phyloP scores from a whole-genome alignment of 345 rosid genomes.

The Sonneratia caseolaris region DNA sequence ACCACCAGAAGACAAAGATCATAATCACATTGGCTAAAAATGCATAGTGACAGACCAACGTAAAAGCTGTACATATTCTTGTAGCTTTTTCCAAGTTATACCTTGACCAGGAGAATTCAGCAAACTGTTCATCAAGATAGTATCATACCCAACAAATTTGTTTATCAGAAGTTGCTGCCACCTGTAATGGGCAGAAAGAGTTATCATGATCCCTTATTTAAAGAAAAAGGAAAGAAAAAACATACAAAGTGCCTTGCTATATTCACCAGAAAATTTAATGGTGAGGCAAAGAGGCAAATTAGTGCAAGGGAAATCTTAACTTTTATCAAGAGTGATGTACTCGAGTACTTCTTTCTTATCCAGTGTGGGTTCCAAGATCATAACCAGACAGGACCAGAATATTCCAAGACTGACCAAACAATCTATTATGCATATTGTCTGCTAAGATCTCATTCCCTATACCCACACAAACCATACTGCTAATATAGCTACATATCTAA shows the following conservation, averaged over 20 bases:
- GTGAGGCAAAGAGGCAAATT: background rate
- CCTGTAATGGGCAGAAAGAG: slow-evolving; percentile 38
- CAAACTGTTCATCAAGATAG: slow-evolving; percentile 94
- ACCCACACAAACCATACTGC: background rate
- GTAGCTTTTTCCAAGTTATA: slow-evolving; percentile 13
- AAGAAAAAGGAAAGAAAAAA: background rate
- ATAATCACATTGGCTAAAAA: background rate
- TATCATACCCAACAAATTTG: slow-evolving; percentile 97
- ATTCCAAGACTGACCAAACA: background rate
- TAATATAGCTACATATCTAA: background rate
- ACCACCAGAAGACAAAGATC: background rate
- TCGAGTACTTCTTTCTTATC: background rate
- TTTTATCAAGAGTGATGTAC: background rate
- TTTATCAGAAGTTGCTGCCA: slow-evolving; percentile 99
- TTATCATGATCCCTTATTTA: background rate
- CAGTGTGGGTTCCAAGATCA: background rate
- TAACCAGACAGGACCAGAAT: background rate
- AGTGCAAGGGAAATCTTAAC: background rate
- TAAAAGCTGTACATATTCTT: background rate
- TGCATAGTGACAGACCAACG: background rate
- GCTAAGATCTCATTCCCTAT: background rate
- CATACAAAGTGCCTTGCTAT: background rate
- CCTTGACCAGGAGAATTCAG: slow-evolving; percentile 88
- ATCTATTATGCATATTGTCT: background rate
- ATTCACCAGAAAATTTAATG: background rate